These are phyloP conservation scores for Polyporus tsugae DNA, from an alignment of 1,284 basidiomycete genomes.

Conservation along the genomic window DNA sequence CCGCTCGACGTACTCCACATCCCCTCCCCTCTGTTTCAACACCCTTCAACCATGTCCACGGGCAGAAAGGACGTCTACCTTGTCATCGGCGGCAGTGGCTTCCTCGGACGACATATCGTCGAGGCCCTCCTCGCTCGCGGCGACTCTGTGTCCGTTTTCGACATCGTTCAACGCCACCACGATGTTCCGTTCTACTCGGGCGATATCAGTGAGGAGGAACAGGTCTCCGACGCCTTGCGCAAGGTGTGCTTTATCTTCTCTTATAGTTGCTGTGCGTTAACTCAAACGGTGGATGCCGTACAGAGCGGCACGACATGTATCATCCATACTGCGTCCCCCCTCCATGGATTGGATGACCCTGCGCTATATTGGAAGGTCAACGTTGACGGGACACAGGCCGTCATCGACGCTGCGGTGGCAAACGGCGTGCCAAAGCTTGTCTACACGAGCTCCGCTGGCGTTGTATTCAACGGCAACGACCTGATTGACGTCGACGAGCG, in stretches of 20 bases:
- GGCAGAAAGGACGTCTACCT: conserved; percentile 65
- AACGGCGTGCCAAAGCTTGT: conserved; percentile 87
- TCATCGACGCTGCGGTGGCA: conserved; percentile 84
- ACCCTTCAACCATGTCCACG: conserved; percentile 35
- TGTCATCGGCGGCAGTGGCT: conserved; percentile 92
- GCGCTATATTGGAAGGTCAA: conserved; percentile 94
- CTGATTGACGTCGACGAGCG: conserved; percentile 93
- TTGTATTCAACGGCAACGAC: conserved; percentile 88
- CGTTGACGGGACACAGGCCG: conserved; percentile 88
- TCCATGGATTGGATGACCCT: conserved; percentile 73
- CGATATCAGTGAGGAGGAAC: conserved; percentile 83
- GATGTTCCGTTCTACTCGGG: conserved; percentile 89
- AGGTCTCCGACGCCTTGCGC: conserved; percentile 74
- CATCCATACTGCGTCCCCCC: conserved; percentile 96
- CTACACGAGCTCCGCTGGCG: conserved; percentile 95
- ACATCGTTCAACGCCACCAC: conserved; percentile 89
- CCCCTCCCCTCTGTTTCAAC: neutral
- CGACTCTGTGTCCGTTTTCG: conserved; percentile 86
- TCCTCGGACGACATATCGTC: conserved; percentile 91
- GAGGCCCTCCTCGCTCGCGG: conserved; percentile 81
- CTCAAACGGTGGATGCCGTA: neutral
- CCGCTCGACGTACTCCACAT: neutral
- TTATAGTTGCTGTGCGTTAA: neutral
- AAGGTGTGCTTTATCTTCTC: conserved; percentile 56
- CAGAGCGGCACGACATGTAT: conserved; percentile 87